A percentile compares a stretch with the other conserved stretches of the same genome.
phyloP scores from a whole-genome alignment of 305 asterid species.

The Fraxinus baroniana region DNA sequence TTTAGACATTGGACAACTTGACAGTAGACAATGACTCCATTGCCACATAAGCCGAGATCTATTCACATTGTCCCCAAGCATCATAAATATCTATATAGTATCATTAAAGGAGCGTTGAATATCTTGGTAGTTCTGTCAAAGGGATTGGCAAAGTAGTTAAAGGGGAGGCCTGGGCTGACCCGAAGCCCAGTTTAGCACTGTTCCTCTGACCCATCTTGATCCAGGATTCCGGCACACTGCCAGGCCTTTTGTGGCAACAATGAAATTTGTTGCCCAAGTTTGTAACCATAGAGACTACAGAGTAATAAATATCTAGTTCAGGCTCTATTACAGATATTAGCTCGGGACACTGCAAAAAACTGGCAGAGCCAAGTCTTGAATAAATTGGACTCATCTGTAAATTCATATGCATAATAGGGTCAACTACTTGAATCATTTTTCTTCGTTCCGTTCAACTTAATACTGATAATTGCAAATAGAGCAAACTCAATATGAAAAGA shows the following conservation, averaged over 20 bases:
- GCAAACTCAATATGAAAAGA: background rate
- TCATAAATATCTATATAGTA: background rate
- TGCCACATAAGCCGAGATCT: no score
- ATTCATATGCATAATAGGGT: background rate
- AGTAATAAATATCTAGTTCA: background rate
- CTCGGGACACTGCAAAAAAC: background rate
- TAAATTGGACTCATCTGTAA: background rate
- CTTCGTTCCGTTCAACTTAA: background rate
- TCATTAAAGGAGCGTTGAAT: no score
- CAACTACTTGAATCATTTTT: background rate
- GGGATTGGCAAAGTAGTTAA: background rate
- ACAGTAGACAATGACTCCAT: no score
- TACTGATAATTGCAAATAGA: background rate
- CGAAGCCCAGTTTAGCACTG: background rate
- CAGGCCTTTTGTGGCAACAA: background rate
- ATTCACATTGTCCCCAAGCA: background rate
- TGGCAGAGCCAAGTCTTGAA: background rate
- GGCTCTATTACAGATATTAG: background rate
- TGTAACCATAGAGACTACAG: background rate
- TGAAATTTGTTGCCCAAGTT: background rate
- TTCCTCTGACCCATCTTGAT: background rate
- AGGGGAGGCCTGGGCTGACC: background rate
- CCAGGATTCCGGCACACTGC: background rate
- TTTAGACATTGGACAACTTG: no score
- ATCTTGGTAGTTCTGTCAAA: background rate